Percentiles rank a stretch among this genome's conserved stretches.
These are phyloP conservation scores for Umbelopsis sp. DNA, from an alignment of 192 early-diverging fungal genomes.

Conservation along the genomic window DNA sequence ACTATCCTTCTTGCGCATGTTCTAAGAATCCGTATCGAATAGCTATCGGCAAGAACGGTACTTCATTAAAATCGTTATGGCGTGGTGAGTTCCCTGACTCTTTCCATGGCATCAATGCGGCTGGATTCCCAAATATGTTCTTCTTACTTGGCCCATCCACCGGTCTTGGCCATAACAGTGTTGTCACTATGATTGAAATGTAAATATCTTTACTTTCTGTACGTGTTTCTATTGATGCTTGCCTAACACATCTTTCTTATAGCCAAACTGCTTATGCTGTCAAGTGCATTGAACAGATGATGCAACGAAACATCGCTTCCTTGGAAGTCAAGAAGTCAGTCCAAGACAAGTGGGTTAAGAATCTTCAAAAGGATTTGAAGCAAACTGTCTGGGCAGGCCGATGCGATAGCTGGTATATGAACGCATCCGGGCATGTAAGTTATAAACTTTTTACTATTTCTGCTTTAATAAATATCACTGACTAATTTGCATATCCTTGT, in stretches of 20 bases:
- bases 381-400: constrained; percentile 50
- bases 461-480: too few species aligned
- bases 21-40: not conserved
- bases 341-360: constrained; percentile 36
- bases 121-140: constrained; percentile 59
- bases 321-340: constrained; percentile 40
- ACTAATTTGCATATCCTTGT: too few species aligned
- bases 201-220: not conserved
- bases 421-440: constrained; percentile 36
- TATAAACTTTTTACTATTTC: too few species aligned
- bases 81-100: constrained; percentile 39
- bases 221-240: not conserved
- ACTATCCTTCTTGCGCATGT: not conserved
- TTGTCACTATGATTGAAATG: constrained; percentile 55
- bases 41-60: constrained; percentile 41
- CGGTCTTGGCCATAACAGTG: constrained; percentile 52
- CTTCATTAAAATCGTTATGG: constrained; percentile 39
- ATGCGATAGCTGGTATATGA: constrained; percentile 56
- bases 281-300: constrained; percentile 46
- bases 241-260: not conserved
- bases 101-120: constrained; percentile 46
- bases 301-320: constrained; percentile 37
- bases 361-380: constrained; percentile 41
- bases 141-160: constrained; percentile 56
- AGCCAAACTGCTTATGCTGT: constrained; percentile 50